A percentile compares a stretch with the other conserved stretches of the same genome.
Evolutionary conservation across 2,329 filamentous ascomycete genomes (phyloP).

Genomic region (Didymella keratinophila): DNA sequence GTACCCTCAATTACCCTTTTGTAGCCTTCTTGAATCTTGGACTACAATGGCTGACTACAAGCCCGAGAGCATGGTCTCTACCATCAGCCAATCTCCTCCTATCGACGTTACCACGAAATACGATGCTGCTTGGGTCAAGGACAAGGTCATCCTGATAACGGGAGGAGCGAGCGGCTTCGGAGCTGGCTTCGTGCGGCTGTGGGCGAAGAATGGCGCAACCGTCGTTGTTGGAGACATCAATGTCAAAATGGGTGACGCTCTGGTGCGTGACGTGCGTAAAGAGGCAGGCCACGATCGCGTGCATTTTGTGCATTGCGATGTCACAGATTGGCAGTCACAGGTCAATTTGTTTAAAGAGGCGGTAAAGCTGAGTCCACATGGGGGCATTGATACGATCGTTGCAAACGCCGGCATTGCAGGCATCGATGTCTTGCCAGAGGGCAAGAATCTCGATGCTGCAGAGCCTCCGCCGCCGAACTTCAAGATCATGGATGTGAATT

Average conservation of each 20-base stretch:
- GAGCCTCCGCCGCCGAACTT: slow-evolving; percentile 61
- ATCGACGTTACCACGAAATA: slow-evolving; percentile 48
- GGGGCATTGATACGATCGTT: slow-evolving; percentile 68
- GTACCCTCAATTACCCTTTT: neutral
- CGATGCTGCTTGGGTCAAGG: slow-evolving; percentile 48
- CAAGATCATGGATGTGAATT: slow-evolving; percentile 67
- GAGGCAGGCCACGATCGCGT: slow-evolving; percentile 55
- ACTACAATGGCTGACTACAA: slow-evolving; percentile 35
- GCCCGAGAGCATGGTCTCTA: slow-evolving; percentile 30
- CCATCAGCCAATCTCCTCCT: slow-evolving; percentile 49
- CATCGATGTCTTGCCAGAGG: slow-evolving; percentile 56
- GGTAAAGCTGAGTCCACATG: slow-evolving; percentile 60
- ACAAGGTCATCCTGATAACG: slow-evolving; percentile 50
- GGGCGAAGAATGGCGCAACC: slow-evolving; percentile 58
- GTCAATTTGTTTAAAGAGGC: slow-evolving; percentile 69
- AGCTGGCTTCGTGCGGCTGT: slow-evolving; percentile 49
- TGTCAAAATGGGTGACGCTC: slow-evolving; percentile 59
- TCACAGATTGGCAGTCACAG: slow-evolving; percentile 70
- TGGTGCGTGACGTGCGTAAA: slow-evolving; percentile 62
- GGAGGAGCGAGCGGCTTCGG: slow-evolving; percentile 53
- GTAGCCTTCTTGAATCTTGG: neutral
- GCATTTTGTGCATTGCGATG: slow-evolving; percentile 69
- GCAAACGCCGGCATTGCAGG: slow-evolving; percentile 71
- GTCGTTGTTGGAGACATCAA: slow-evolving; percentile 71
- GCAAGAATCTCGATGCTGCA: slow-evolving; percentile 54